Conservation (phyloP, 768 basidiomycete species). For the Leccinum fibrillosum region DNA sequence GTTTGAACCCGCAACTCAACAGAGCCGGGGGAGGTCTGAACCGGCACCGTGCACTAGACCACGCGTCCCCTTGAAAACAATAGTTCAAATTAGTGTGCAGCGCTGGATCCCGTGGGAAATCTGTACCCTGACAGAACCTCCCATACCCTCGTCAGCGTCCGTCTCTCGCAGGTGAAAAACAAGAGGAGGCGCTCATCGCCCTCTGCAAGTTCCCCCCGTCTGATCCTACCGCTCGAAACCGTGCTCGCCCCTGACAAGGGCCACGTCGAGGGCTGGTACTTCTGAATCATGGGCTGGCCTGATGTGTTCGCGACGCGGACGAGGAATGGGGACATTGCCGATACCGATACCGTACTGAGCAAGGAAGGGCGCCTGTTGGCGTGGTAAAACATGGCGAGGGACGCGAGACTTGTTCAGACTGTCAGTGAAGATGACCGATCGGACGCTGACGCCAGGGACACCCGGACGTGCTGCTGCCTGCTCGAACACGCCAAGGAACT, state of each 20-base stretch:
- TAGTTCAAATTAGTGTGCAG: too few species aligned
- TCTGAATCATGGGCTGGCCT: constrained; percentile 71
- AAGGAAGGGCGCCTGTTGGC: constrained; percentile 42
- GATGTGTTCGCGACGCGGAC: constrained; percentile 67
- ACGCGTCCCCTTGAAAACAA: too few species aligned
- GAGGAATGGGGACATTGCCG: constrained; percentile 47
- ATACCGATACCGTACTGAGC: constrained; percentile 30
- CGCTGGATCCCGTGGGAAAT: too few species aligned
- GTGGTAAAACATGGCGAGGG: constrained; percentile 76
- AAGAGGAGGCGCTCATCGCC: too few species aligned
- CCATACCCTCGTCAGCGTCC: too few species aligned
- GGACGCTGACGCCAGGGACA: constrained; percentile 47
- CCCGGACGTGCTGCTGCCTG: constrained; percentile 67
- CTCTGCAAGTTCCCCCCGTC: too few species aligned
- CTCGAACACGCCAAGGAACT: constrained; percentile 72
- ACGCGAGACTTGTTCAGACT: constrained; percentile 64
- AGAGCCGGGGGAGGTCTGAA: too few species aligned
- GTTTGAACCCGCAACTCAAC: too few species aligned
- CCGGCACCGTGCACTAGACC: too few species aligned
- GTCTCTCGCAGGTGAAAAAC: too few species aligned
- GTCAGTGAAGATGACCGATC: constrained; percentile 37
- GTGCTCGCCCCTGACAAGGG: constrained; percentile 80
- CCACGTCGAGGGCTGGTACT: constrained; percentile 89
- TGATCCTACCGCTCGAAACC: constrained; percentile 47
- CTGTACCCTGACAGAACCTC: too few species aligned